A percentile compares a stretch with the other conserved stretches of the same genome.
Evolutionary conservation across 495 filamentous ascomycete species (phyloP).

Genomic region (Tuber borchii): DNA sequence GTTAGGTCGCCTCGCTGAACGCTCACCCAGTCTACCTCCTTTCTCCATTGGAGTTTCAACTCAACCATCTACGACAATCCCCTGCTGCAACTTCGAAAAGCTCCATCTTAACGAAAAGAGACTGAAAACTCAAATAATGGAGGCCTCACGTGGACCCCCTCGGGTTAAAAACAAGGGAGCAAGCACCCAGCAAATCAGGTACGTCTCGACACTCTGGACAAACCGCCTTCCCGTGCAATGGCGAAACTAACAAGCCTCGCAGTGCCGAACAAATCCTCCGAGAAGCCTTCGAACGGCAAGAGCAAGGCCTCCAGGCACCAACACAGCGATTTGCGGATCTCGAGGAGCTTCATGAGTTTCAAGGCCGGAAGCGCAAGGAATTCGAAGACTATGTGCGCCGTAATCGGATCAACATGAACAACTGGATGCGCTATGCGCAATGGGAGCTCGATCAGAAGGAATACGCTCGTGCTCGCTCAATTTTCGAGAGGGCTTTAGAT

Average conservation of each 20-base stretch:
- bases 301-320: constrained; percentile 76
- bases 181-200: constrained; percentile 40
- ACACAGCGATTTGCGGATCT: constrained; percentile 93
- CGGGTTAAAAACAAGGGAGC: constrained; percentile 97
- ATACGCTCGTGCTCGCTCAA: constrained; percentile 86
- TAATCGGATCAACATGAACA: constrained; percentile 92
- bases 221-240: neutral
- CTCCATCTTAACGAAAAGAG: neutral
- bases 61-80: neutral
- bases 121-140: constrained; percentile 56
- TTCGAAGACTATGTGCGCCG: constrained; percentile 97
- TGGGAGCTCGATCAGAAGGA: constrained; percentile 99
- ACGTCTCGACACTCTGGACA: constrained; percentile 1
- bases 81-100: neutral
- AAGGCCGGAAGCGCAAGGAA: constrained; percentile 89
- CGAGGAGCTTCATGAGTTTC: constrained; percentile 96
- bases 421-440: constrained; percentile 96
- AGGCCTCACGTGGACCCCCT: constrained; percentile 85
- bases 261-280: constrained; percentile 94
- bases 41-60: neutral
- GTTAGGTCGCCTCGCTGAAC: too few species aligned
- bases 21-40: neutral
- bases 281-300: constrained; percentile 96
- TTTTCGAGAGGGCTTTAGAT: constrained; percentile 94
- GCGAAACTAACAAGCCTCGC: constrained; percentile 25